phyloP scores from a whole-genome alignment of 73 alveolate genomes.

The Loxodes magnus region DNA sequence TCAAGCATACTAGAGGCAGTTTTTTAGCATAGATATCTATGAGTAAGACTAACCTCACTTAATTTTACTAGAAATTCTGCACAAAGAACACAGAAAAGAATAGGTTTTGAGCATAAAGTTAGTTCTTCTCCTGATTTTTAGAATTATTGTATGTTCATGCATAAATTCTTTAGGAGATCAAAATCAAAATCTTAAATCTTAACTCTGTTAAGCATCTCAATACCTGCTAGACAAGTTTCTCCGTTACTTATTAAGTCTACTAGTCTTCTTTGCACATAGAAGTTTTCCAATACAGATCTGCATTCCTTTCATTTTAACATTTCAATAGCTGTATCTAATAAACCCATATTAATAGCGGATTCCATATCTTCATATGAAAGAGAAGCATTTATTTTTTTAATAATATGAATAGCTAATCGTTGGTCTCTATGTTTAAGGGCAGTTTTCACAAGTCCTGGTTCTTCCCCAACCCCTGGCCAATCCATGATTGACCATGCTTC shows the following conservation, averaged over 20 bases:
- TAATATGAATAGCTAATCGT: not conserved
- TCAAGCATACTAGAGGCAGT: not conserved
- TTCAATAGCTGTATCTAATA: not conserved
- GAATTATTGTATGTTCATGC: not conserved
- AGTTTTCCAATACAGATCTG: not conserved
- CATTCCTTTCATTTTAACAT: constrained; percentile 5
- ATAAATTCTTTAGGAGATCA: not conserved
- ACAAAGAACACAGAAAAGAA: not conserved
- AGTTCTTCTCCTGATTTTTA: not conserved
- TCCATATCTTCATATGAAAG: not conserved
- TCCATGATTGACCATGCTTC: constrained; percentile 7
- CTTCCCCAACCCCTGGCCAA: constrained; percentile 17
- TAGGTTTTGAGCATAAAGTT: not conserved
- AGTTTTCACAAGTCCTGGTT: not conserved
- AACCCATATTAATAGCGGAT: not conserved
- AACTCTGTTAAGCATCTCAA: not conserved
- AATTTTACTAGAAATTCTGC: constrained; percentile 3
- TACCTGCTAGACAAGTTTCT: not conserved
- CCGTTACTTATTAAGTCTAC: constrained; percentile 1
- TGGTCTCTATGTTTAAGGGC: not conserved
- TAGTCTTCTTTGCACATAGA: not conserved
- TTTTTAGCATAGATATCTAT: not conserved
- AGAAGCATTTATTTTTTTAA: not conserved
- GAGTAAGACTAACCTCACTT: not conserved
- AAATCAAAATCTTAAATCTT: not conserved